Base-by-base conservation (phyloP, 768 basidiomycete genomes). In the Rhodotorula taiwanensis region DNA sequence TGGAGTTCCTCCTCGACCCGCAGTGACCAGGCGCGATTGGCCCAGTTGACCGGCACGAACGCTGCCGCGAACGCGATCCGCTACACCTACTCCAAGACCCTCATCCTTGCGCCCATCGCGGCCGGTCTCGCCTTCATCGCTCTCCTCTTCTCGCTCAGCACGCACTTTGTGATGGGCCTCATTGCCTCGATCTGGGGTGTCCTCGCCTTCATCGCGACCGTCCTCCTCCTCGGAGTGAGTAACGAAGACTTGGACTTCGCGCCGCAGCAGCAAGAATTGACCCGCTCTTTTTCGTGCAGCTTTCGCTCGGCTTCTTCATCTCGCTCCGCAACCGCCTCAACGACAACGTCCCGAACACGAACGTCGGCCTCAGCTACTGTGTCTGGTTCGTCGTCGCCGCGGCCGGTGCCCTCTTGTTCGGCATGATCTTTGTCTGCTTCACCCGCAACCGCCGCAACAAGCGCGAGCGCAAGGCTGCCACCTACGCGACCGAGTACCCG, bases 51-150 rank as follows among this genome's bases (percentile, higher is more conserved):
- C 7, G 60, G 48, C 20, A 16, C 18, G 23, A 50, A 66, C 25
- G 21, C 10, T 25, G 54, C 54, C n/a, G 52, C 43, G 34, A 20
- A 51, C 25, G n/a, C 33, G 43, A 52, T 65, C 49, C 16, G 55
- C 10, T 43, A 31, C 43, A 43, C 45, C 27, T 52, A 74, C 39
- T 72, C 73, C 44, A 74, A 72, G 52, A 73, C 73, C 20, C 62
- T 77, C 48, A 70, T 76, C 60, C 64, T 77, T 21, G 75, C 75
- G 52, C 76, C 76, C 39, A 73, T 77, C 62, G 73, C 72, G 11
- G 66, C 73, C 13, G 76, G 75, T 16, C 45, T 77, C 33, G 62
- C 76, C 14, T 73, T 73, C 63, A 60, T 77, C 49, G 74, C 76
- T 4, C 73, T 76, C 69, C 65, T 77, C 66, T 63, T 76, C 51